Conservation (phyloP, 1,139 yeast species). For the Kodamaea anthophila region DNA sequence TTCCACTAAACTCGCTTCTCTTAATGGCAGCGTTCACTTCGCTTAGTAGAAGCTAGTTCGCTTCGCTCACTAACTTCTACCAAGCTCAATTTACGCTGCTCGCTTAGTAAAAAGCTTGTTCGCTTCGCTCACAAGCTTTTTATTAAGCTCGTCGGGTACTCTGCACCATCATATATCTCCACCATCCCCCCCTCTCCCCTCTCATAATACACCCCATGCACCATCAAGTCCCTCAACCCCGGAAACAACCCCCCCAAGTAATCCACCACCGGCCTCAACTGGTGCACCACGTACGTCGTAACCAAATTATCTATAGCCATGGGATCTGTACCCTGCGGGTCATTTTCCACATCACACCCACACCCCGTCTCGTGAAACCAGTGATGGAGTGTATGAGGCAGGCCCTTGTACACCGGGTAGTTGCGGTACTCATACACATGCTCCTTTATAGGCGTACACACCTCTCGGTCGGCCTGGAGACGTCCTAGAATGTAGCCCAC, state of each 20-base stretch:
- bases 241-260: constrained; percentile 22
- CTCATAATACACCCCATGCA: constrained; percentile 35
- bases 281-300: constrained; percentile 33
- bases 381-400: constrained; percentile 31
- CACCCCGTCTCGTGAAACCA: constrained; percentile 22
- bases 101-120: no score
- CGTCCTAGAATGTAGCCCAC: constrained; percentile 33
- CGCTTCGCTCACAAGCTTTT: no score
- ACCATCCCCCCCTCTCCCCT: constrained; percentile 11
- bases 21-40: no score
- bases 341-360: constrained; percentile 18
- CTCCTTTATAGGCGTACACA: constrained; percentile 33
- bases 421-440: constrained; percentile 17
- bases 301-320: constrained; percentile 30
- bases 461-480: constrained; percentile 34
- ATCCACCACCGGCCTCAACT: constrained; percentile 25
- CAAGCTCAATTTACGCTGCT: no score
- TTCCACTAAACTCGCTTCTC: no score
- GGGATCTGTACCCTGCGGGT: constrained; percentile 19
- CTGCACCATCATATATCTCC: constrained; percentile 25
- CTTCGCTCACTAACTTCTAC: no score
- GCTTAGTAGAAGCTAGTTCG: no score
- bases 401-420: constrained; percentile 35
- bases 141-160: no score
- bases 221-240: constrained; percentile 26